These are phyloP conservation scores for Curvularia spicifera DNA, from an alignment of 2,329 filamentous ascomycete genomes.

Conservation along the genomic window DNA sequence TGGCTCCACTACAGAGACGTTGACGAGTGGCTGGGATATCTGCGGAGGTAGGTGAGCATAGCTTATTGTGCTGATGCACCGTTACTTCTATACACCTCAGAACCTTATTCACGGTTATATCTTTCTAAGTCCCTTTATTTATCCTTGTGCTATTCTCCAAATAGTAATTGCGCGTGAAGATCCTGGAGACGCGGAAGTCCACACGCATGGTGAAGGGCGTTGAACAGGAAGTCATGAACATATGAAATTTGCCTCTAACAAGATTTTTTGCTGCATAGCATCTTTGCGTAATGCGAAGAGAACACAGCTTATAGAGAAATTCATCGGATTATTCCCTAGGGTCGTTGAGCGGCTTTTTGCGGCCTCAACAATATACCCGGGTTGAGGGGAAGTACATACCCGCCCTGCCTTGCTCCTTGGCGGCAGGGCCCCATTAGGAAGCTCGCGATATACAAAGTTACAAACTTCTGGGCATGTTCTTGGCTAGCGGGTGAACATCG, in stretches of 20 bases:
- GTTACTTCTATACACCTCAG: no score
- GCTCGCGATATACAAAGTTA: slow-evolving; percentile 18
- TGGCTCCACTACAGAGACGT: neutral
- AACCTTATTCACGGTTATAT: no score
- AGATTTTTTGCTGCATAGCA: no score
- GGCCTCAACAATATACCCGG: neutral
- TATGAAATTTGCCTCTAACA: no score
- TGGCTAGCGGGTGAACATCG: slow-evolving; percentile 12
- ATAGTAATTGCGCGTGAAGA: no score
- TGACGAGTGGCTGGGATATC: neutral
- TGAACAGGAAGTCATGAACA: no score
- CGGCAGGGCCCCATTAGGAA: slow-evolving; percentile 27
- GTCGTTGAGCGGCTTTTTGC: neutral
- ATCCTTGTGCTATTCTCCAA: no score
- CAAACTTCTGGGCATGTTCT: slow-evolving; percentile 16
- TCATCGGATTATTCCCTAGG: no score
- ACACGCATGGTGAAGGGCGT: no score
- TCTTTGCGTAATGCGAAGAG: neutral
- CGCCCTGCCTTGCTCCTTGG: slow-evolving; percentile 25
- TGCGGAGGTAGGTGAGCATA: neutral
- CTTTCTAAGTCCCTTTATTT: no score
- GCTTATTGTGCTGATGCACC: neutral
- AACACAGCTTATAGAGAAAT: neutral
- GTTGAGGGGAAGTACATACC: slow-evolving; percentile 22
- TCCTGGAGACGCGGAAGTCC: no score